Evolutionary conservation across 106 monocot genomes (phyloP).

Genomic region (Dactylorhiza incarnata): DNA sequence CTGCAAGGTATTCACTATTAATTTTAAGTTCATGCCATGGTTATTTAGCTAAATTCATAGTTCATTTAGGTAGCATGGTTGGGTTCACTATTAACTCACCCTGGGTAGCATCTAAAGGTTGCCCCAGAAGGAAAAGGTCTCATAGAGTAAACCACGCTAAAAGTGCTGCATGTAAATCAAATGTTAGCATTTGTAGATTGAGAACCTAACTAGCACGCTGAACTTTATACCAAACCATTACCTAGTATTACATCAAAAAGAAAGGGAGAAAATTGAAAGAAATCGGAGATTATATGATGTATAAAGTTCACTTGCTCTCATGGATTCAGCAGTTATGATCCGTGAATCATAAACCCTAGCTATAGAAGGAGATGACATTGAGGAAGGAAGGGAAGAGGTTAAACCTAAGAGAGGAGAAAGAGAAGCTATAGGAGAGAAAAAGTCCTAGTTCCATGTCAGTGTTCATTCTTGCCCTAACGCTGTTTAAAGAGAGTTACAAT

Average conservation of each 20-base stretch:
- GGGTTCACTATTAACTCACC: constrained; percentile 26
- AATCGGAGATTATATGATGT: background rate
- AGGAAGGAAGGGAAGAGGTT: no score
- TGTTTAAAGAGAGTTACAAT: no score
- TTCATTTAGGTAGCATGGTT: background rate
- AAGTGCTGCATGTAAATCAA: constrained; percentile 54
- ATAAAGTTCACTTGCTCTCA: background rate
- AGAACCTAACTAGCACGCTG: background rate
- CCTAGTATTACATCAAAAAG: background rate
- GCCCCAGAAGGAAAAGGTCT: constrained; percentile 74
- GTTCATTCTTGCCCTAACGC: no score
- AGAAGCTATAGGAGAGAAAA: no score
- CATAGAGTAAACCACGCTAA: constrained; percentile 85
- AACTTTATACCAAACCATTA: background rate
- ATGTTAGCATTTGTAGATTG: background rate
- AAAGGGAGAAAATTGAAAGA: background rate
- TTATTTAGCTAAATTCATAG: background rate
- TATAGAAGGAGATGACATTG: no score
- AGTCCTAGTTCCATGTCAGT: no score
- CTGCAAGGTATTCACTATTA: constrained; percentile 24
- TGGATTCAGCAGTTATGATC: background rate
- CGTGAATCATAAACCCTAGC: no score
- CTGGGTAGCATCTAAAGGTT: constrained; percentile 89
- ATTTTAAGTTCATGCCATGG: background rate
- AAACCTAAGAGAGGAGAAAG: no score